Conservation (phyloP, 352 stramenopile species). For the Phytophthora cactorum region DNA sequence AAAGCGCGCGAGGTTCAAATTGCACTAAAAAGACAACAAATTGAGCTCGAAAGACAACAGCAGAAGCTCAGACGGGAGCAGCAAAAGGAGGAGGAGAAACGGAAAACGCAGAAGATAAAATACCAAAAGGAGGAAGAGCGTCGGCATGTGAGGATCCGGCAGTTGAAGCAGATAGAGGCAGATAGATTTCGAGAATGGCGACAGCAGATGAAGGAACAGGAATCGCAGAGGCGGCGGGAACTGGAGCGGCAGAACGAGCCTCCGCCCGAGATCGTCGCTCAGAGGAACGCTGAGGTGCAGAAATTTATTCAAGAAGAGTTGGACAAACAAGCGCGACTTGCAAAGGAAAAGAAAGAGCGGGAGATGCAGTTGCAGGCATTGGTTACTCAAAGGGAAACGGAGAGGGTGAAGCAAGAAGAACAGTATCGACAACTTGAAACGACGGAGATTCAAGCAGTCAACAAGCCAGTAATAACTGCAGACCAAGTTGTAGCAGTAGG, state of each 20-base stretch:
- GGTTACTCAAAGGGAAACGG: neutral
- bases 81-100: neutral
- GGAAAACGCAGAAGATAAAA: neutral
- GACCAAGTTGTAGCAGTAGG: neutral
- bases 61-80: neutral
- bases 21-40: neutral
- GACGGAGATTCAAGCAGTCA: neutral
- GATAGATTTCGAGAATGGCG: neutral
- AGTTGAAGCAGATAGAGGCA: constrained; percentile 2
- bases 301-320: constrained; percentile 33
- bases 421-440: neutral
- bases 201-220: constrained; percentile 1
- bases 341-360: constrained; percentile 15
- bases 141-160: neutral
- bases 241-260: constrained; percentile 14
- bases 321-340: constrained; percentile 26
- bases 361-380: constrained; percentile 3
- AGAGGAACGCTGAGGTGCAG: constrained; percentile 29
- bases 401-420: constrained; percentile 9
- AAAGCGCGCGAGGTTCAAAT: neutral
- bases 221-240: constrained; percentile 1
- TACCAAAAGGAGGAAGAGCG: neutral
- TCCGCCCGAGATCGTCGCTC: constrained; percentile 15
- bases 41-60: neutral
- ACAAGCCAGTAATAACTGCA: neutral